phyloP scores from a whole-genome alignment of 257 asterid genomes.

The Knoxia roxburghii region DNA sequence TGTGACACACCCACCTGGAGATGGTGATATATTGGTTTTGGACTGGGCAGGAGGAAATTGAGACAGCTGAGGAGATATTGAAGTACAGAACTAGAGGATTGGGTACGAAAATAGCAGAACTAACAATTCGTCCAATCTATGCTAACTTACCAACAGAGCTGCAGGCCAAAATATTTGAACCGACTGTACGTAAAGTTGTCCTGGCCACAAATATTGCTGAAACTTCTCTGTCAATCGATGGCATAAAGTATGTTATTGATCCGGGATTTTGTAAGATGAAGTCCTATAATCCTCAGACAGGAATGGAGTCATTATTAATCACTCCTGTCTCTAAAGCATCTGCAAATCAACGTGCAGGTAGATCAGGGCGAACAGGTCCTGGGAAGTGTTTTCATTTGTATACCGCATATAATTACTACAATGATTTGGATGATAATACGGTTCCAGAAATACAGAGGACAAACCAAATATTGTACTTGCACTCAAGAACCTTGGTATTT shows the following conservation, averaged over 20 bases:
- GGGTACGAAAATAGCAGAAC: slow-evolving; percentile 35
- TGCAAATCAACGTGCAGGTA: slow-evolving; percentile 90
- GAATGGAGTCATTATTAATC: slow-evolving; percentile 75
- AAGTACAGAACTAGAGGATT: slow-evolving; percentile 25
- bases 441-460: slow-evolving; percentile 91
- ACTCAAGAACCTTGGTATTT: slow-evolving; percentile 91
- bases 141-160: slow-evolving; percentile 39
- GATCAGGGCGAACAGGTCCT: slow-evolving; percentile 95
- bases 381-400: slow-evolving; percentile 84
- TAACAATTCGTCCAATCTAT: slow-evolving; percentile 37
- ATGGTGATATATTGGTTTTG: slow-evolving; percentile 76
- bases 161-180: slow-evolving; percentile 37
- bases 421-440: slow-evolving; percentile 80
- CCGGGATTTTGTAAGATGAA: slow-evolving; percentile 92
- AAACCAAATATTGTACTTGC: slow-evolving; percentile 79
- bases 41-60: slow-evolving; percentile 52
- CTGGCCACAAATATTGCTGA: slow-evolving; percentile 51
- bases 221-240: slow-evolving; percentile 89
- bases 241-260: slow-evolving; percentile 87
- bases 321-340: slow-evolving; percentile 92
- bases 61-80: slow-evolving; percentile 34
- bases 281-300: slow-evolving; percentile 82
- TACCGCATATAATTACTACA: slow-evolving; percentile 54
- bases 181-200: slow-evolving; percentile 41
- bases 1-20: slow-evolving; percentile 74